Base-by-base conservation (phyloP, 352 stramenopile species). In the Phytophthora sojae region DNA sequence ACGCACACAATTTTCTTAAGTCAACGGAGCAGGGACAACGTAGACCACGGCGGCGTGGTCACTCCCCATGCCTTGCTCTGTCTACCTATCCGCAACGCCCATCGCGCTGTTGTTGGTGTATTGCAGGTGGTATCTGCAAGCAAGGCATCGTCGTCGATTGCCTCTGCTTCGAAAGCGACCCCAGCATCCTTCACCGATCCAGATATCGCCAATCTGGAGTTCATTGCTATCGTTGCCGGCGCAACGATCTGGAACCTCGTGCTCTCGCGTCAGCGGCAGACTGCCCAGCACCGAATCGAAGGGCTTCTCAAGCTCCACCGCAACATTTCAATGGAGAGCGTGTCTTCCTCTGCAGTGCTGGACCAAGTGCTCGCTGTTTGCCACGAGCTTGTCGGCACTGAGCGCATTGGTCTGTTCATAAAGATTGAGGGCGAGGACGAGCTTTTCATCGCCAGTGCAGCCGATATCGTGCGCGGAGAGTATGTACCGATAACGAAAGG, bases 401-500 rank as follows among this genome's bases (percentile, higher is more conserved):
- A 93, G 52, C 82, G 83, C 35, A 90, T 91, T 26, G 81, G 80
- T 4, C 68, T 93, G n/a, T 91, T 90, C 51, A 78, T 91, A 37
- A 90, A 90, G 49, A 79, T 90, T 19, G 78, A 91, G 23, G 83
- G 85, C 42, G 82, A 91, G 25, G 80, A 89, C 51, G 85, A 93
- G 45, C 73, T 93, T 14, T 91, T 89, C 55, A 88, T 93, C 53
- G 79, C 83, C 6, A 83, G 70, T 29, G 83, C 80, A 3, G 79
- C 80, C 4, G 82, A 90, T 65, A 88, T 88, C 45, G 80, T 88
- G 23, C 69, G 77, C n/a, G 82, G 85, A 15, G 79, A 91, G 23
- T 92, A 92, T 61, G 79, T 92, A 7, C 84, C 85, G 8, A 91
- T 92, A 42, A 78, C 82, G 15, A 90, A 90, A 61, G 85, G 85